Evolutionary conservation across 1,284 basidiomycete genomes (phyloP).

Genomic region (Malassezia sympodialis): DNA sequence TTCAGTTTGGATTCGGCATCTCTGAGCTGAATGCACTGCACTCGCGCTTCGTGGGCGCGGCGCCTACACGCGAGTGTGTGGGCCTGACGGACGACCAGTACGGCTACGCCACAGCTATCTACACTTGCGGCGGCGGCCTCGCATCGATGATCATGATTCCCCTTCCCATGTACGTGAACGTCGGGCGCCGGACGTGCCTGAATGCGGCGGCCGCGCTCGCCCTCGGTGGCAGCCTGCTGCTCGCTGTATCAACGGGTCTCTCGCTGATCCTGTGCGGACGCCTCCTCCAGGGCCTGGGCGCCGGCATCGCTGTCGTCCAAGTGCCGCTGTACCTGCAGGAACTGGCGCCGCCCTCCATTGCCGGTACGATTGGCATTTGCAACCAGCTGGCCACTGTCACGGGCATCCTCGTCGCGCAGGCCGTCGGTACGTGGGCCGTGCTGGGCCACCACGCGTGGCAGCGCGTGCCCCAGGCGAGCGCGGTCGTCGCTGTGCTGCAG

Average conservation of each 20-base stretch:
- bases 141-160: constrained; percentile 50
- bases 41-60: constrained; percentile 20
- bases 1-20: constrained; percentile 42
- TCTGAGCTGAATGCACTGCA: constrained; percentile 43
- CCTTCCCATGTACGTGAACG: constrained; percentile 17
- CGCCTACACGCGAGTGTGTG: constrained; percentile 4
- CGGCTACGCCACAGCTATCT: constrained; percentile 54
- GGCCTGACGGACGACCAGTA: constrained; percentile 9
- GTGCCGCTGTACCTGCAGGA: constrained; percentile 74
- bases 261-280: constrained; percentile 20
- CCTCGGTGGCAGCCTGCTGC: constrained; percentile 15
- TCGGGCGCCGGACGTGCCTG: constrained; percentile 20
- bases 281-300: constrained; percentile 65
- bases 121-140: constrained; percentile 74
- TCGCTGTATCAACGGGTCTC: constrained; percentile 11
- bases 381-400: constrained; percentile 54
- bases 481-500: constrained; percentile 42
- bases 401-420: constrained; percentile 48
- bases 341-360: constrained; percentile 63
- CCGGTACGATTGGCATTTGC: constrained; percentile 66
- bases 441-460: constrained; percentile 41
- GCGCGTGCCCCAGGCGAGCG: constrained; percentile 44
- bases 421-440: constrained; percentile 46
- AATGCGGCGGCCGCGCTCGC: constrained; percentile 18
- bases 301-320: constrained; percentile 75